Evolutionary conservation across 768 basidiomycete species (phyloP).

Genomic region (Mrakia blollopis): DNA sequence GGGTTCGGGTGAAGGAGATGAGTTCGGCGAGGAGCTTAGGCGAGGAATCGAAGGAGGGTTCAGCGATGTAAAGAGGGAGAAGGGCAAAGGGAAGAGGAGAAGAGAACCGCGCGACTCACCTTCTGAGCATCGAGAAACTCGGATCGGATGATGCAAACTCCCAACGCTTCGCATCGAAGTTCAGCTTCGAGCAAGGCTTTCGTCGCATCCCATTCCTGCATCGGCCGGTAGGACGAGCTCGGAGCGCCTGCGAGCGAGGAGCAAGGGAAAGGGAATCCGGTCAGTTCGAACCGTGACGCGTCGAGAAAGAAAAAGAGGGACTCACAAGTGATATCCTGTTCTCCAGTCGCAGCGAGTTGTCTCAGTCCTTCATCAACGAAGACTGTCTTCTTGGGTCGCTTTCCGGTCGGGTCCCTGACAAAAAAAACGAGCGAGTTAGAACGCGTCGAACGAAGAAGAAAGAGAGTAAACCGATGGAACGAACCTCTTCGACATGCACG

Average conservation of each 20-base stretch:
- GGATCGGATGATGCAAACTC: conserved; percentile 24
- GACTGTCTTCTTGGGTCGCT: conserved; percentile 29
- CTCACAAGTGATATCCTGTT: not conserved
- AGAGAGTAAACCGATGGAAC: not conserved
- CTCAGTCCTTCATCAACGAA: conserved; percentile 28
- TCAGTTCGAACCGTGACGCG: not conserved
- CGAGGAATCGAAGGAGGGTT: not conserved
- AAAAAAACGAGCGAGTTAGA: not conserved
- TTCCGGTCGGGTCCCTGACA: conserved; percentile 28
- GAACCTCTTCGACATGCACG: conserved; percentile 23
- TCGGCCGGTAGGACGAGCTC: not conserved
- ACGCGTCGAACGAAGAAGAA: not conserved
- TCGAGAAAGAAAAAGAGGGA: not conserved
- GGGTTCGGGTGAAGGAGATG: conserved; percentile 7
- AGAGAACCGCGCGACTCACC: not conserved
- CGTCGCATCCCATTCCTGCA: not conserved
- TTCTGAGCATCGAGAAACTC: conserved; percentile 22
- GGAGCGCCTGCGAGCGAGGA: not conserved
- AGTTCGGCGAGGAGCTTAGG: conserved; percentile 17
- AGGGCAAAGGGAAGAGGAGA: not conserved
- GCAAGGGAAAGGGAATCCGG: not conserved
- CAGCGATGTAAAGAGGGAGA: not conserved
- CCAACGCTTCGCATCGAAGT: conserved; percentile 18
- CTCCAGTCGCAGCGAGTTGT: conserved; percentile 6
- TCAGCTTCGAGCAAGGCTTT: conserved; percentile 17